Evolutionary conservation across 1,139 yeast species (phyloP).

Genomic region (Candida labiduridarum): DNA sequence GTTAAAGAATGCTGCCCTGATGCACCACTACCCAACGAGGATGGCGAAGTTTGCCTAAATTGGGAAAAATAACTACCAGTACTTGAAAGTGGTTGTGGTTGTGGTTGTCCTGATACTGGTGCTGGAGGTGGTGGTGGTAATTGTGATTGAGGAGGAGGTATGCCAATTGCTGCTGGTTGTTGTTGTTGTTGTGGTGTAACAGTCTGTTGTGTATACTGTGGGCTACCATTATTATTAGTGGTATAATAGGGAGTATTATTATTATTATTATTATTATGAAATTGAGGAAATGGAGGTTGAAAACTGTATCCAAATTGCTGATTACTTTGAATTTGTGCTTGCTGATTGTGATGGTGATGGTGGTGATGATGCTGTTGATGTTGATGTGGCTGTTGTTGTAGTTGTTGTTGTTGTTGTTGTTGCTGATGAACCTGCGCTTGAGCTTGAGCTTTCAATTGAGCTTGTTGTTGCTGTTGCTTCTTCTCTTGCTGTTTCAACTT

Average conservation of each 20-base stretch:
- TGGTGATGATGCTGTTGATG: constrained; percentile 7
- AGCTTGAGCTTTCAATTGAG: constrained; percentile 7
- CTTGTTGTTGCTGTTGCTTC: constrained; percentile 10
- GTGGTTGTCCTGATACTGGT: constrained; percentile 1
- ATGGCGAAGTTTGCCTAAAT: not conserved
- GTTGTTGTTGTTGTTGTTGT: constrained; percentile 8
- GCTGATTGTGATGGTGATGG: constrained; percentile 9
- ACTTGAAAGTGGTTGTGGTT: not conserved
- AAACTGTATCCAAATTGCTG: constrained; percentile 6
- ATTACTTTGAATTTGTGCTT: constrained; percentile 9
- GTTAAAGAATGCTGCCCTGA: constrained; percentile 7
- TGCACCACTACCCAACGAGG: constrained; percentile 2
- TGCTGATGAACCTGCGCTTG: constrained; percentile 8
- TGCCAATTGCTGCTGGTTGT: constrained; percentile 15
- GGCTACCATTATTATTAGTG: too few species aligned
- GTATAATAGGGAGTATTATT: constrained; percentile 8
- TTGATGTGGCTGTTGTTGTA: constrained; percentile 6
- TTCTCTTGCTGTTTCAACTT: constrained; percentile 12
- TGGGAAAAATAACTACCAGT: constrained; percentile 2
- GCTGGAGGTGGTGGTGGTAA: constrained; percentile 12
- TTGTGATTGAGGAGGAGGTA: constrained; percentile 11
- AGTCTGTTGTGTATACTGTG: not conserved
- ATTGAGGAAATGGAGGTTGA: constrained; percentile 8
- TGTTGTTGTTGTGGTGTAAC: constrained; percentile 15
- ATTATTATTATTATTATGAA: constrained; percentile 4